Evolutionary conservation across 257 asterid genomes (phyloP).

Genomic region (Cynanchum wilfordii): DNA sequence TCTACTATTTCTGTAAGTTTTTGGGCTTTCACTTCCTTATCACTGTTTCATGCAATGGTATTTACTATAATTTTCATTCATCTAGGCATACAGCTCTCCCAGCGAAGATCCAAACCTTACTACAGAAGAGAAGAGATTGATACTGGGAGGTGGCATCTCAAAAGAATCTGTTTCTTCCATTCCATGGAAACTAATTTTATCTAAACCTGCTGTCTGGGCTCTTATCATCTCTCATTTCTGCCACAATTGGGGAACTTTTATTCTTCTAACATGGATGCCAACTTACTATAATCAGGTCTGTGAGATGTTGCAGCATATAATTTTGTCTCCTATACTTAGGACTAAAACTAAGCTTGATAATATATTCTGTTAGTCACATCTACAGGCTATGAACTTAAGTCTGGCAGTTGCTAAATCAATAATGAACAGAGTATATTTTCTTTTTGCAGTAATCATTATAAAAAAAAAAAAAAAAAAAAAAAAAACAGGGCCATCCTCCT

Average conservation of each 20-base stretch:
- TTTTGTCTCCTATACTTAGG: background rate
- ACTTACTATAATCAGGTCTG: conserved; percentile 91
- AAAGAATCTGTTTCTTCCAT: conserved; percentile 72
- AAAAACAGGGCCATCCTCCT: background rate
- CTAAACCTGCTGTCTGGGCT: conserved; percentile 98
- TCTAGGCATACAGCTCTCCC: conserved; percentile 90
- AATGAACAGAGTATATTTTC: background rate
- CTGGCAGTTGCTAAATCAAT: background rate
- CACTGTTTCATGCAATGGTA: background rate
- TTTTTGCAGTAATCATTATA: background rate
- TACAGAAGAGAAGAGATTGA: conserved; percentile 54
- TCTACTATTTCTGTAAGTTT: background rate
- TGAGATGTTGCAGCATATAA: conserved; percentile 13
- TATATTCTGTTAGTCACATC: background rate
- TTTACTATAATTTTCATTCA: conserved; percentile 14
- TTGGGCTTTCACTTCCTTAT: background rate
- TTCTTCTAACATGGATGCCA: conserved; percentile 97
- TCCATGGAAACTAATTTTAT: conserved; percentile 86
- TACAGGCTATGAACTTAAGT: background rate
- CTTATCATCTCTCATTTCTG: conserved; percentile 96
- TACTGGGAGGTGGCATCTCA: conserved; percentile 55
- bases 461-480: too few relatives aligned
- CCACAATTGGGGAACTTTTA: conserved; percentile 98
- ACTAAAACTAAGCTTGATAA: background rate
- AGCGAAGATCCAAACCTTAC: conserved; percentile 68